phyloP scores from a whole-genome alignment of 495 filamentous ascomycete species.

The Baudoinia panamericana region DNA sequence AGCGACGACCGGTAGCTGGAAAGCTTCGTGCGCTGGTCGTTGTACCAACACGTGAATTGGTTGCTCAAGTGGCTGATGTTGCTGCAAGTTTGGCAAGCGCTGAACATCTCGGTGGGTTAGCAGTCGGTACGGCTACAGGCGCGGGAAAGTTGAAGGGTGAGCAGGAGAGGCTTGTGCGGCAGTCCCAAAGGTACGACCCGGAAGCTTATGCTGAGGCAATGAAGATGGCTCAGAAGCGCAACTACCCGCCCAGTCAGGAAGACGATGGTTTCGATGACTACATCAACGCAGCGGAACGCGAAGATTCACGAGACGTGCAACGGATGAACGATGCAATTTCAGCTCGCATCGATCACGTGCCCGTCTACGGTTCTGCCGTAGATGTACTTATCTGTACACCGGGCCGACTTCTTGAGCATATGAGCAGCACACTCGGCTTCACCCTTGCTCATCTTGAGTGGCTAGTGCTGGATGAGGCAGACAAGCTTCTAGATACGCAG shows the following conservation, averaged over 20 bases:
- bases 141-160: slow-evolving; percentile 64
- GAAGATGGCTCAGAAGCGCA: slow-evolving; percentile 21
- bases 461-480: slow-evolving; percentile 89
- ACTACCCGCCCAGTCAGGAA: slow-evolving; percentile 31
- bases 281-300: slow-evolving; percentile 29
- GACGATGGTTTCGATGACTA: slow-evolving; percentile 39
- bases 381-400: slow-evolving; percentile 89
- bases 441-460: slow-evolving; percentile 60
- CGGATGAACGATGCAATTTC: slow-evolving; percentile 26
- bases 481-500: slow-evolving; percentile 79
- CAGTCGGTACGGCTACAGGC: slow-evolving; percentile 69
- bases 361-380: slow-evolving; percentile 51
- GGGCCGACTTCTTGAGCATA: slow-evolving; percentile 81
- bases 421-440: slow-evolving; percentile 71
- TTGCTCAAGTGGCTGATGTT: slow-evolving; percentile 63
- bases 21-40: slow-evolving; percentile 65
- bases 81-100: slow-evolving; percentile 53
- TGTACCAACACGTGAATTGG: slow-evolving; percentile 79
- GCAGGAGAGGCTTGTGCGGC: slow-evolving; percentile 50
- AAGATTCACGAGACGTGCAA: slow-evolving; percentile 2
- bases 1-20: slow-evolving; percentile 38
- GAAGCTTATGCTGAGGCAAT: slow-evolving; percentile 32
- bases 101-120: slow-evolving; percentile 55
- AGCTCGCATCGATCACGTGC: slow-evolving; percentile 46
- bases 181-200: slow-evolving; percentile 48